Base-by-base conservation (phyloP, 2,329 filamentous ascomycete species). In the Penicillium polonicum region DNA sequence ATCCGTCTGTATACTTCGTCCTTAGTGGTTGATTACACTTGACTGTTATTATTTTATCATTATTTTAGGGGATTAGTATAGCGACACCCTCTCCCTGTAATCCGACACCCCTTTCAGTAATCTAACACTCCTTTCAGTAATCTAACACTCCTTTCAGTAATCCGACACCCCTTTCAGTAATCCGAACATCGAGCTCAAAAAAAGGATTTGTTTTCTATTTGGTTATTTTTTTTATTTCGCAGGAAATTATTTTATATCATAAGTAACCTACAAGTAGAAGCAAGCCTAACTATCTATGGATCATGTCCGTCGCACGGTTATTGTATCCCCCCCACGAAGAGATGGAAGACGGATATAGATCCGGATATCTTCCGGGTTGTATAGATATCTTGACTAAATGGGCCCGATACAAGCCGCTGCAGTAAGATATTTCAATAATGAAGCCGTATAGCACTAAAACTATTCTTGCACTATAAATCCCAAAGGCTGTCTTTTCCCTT, bases 351-450 rank as follows among this genome's bases (percentile, higher is more conserved):
- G 65, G 65, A 64, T 59, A 41, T n/a, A 33, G 17, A 60, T 65
- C 63, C 64, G 64, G 45, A 39, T 56, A 38, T 29, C 15, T 55
- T 65, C 64, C 64, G 64, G 44, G 27, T 56, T 60, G 51, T 62
- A 66, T 67, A 66, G 60, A 60, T 66, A 48, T 55, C 25, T 61
- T 39, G 53, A 58, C 35, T 21, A 42, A 46, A 52, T 19, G 21
- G 17, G 19, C 48, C 65, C 63, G 60, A 60, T 48, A 54, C 59
- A 52, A 66, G 46, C 63, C 63, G 63, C 33, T 29, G 25, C 6
- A 42, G 52, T 36, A 9, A 33, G 9, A 50, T 35, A 46, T n/a
- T 39, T 27, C 12, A 19, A 25, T 19, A 29, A 39, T 31, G 43
- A 48, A 23, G 10, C 25, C 23, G 23, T 39, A 39, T 8, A 39